A percentile compares a stretch with the other conserved stretches of the same genome.
phyloP scores from a whole-genome alignment of 257 asterid species.

The Lithospermum erythrorhizon region DNA sequence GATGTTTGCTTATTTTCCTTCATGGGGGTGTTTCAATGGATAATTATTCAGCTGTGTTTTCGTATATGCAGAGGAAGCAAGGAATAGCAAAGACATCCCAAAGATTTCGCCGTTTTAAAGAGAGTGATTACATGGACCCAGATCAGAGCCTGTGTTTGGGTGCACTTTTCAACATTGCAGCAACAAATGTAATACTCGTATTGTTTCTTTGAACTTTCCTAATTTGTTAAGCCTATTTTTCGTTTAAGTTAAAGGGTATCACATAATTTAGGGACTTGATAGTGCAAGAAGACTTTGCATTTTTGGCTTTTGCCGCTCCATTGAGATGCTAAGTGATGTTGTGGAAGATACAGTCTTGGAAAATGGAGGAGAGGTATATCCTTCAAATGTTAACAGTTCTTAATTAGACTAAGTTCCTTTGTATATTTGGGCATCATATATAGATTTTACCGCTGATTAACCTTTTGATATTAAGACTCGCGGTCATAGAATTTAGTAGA shows the following conservation, averaged over 20 bases:
- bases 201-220: conserved; percentile 6
- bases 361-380: conserved; percentile 94
- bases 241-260: conserved; percentile 8
- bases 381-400: background rate
- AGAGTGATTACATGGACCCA: conserved; percentile 95
- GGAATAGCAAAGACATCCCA: conserved; percentile 45
- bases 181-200: conserved; percentile 59
- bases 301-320: conserved; percentile 89
- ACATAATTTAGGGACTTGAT: conserved; percentile 61
- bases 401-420: background rate
- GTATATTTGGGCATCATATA: background rate
- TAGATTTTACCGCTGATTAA: background rate
- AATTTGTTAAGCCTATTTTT: background rate
- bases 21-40: background rate
- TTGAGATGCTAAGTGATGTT: conserved; percentile 97
- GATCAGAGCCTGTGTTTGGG: conserved; percentile 80
- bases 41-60: conserved; percentile 1
- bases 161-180: conserved; percentile 96
- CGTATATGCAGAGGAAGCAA: conserved; percentile 52
- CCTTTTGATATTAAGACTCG: background rate
- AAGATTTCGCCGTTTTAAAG: conserved; percentile 60
- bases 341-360: conserved; percentile 96
- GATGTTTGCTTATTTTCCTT: background rate
- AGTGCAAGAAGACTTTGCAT: conserved; percentile 83
- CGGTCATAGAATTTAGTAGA: background rate